Evolutionary conservation across 805 yeast species (phyloP).

Genomic region (Phaffomyces opuntiae): DNA sequence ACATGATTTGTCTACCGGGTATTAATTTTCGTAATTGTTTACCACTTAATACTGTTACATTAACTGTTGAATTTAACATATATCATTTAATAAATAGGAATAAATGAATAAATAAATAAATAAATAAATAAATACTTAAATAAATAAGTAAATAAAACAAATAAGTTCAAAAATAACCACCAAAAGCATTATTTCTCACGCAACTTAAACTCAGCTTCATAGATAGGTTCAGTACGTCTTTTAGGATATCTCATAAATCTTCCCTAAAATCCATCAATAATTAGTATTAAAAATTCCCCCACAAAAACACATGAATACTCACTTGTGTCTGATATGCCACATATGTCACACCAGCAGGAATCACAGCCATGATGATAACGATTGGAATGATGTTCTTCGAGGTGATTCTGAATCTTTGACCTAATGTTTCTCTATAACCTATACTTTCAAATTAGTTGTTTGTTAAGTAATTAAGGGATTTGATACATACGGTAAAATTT

Average conservation of each 20-base stretch:
- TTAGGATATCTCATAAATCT: conserved; percentile 17
- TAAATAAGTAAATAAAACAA: not conserved
- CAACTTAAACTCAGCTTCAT: conserved; percentile 18
- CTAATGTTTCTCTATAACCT: conserved; percentile 19
- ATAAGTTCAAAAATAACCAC: too few relatives aligned
- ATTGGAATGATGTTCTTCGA: conserved; percentile 18
- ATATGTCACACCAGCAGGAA: conserved; percentile 19
- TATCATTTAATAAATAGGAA: too few relatives aligned
- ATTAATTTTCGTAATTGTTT: too few relatives aligned
- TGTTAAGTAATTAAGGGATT: not conserved
- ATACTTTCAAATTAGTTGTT: not conserved
- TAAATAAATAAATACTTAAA: not conserved
- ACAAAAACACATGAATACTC: not conserved
- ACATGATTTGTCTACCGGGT: too few relatives aligned
- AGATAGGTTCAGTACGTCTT: conserved; percentile 18
- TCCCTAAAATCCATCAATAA: conserved; percentile 8
- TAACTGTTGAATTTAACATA: too few relatives aligned
- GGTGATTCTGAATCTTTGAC: conserved; percentile 19
- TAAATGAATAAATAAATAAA: not conserved
- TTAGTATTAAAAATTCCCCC: not conserved
- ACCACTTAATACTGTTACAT: too few relatives aligned
- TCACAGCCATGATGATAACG: conserved; percentile 13
- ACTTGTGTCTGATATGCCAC: conserved; percentile 18
- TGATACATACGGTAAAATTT: conserved; percentile 17
- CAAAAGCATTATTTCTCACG: not conserved